Percentiles rank a stretch among this genome's conserved stretches.
Conservation (phyloP, 2,329 filamentous ascomycete species). For the Aspergillus cejpii region DNA sequence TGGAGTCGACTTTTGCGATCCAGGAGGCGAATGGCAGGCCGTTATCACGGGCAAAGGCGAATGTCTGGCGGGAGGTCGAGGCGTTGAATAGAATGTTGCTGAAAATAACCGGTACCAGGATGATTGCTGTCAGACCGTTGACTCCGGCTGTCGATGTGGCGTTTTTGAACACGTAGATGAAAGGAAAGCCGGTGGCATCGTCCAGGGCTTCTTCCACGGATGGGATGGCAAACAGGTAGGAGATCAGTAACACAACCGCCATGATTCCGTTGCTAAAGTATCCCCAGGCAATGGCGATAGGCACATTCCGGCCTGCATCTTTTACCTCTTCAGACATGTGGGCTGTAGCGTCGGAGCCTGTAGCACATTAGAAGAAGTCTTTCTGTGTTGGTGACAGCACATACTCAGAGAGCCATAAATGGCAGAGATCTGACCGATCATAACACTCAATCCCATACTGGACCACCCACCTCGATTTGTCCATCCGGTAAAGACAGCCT, state of each 20-base stretch:
- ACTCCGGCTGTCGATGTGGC: conserved; percentile 21
- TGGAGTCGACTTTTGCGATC: conserved; percentile 34
- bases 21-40: conserved; percentile 39
- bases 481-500: conserved; percentile 34
- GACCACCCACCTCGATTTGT: conserved; percentile 37
- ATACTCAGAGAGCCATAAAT: conserved; percentile 27
- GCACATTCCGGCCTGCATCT: conserved; percentile 42
- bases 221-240: conserved; percentile 38
- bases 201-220: conserved; percentile 32
- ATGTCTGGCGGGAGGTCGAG: conserved; percentile 37
- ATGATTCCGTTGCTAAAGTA: conserved; percentile 43
- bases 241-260: conserved; percentile 41
- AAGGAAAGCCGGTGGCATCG: conserved; percentile 41
- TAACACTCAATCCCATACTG: conserved; percentile 28
- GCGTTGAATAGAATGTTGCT: conserved; percentile 38
- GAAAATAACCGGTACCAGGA: conserved; percentile 37
- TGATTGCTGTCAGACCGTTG: conserved; percentile 35
- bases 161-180: conserved; percentile 44
- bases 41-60: conserved; percentile 41
- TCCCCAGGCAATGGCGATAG: conserved; percentile 42
- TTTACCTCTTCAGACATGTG: conserved; percentile 46
- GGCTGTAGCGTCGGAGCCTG: conserved; percentile 28
- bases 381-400: background rate
- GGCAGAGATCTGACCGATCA: conserved; percentile 35
- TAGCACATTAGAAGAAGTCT: conserved; percentile 9